Conservation (phyloP, 2,329 filamentous ascomycete genomes). For the Phoma sp. region DNA sequence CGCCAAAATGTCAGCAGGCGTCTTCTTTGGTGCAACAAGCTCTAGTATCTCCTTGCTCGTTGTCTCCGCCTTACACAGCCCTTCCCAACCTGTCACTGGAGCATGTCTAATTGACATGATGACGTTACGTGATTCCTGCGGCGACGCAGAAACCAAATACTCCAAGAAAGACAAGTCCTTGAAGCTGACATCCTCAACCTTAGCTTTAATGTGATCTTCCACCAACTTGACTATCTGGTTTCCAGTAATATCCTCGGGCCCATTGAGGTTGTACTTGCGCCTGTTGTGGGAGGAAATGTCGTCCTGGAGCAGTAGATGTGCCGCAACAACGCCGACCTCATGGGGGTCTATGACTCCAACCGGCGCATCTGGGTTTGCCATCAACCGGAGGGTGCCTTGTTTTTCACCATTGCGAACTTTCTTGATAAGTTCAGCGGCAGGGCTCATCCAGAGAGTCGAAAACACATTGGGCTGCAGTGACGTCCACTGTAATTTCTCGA, state of each 20-base stretch:
- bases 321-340: conserved; percentile 25
- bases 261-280: conserved; percentile 23
- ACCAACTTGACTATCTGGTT: conserved; percentile 21
- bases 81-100: conserved; percentile 12
- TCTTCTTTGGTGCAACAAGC: conserved; percentile 17
- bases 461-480: conserved; percentile 27
- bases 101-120: background rate
- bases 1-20: conserved; percentile 8
- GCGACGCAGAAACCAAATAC: background rate
- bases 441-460: background rate
- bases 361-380: background rate
- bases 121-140: background rate
- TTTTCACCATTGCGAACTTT: conserved; percentile 5
- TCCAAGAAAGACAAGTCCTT: conserved; percentile 20
- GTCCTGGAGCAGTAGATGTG: conserved; percentile 18
- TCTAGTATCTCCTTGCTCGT: conserved; percentile 27
- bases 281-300: conserved; percentile 21
- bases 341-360: conserved; percentile 23
- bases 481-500: conserved; percentile 20
- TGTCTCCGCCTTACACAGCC: conserved; percentile 15
- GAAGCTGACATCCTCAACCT: conserved; percentile 21
- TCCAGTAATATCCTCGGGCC: conserved; percentile 24
- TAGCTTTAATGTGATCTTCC: conserved; percentile 18
- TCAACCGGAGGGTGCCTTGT: conserved; percentile 13
- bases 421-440: conserved; percentile 17